A percentile compares a stretch with the other conserved stretches of the same genome.
phyloP scores from a whole-genome alignment of 805 yeast species.

The Candida succiphila region DNA sequence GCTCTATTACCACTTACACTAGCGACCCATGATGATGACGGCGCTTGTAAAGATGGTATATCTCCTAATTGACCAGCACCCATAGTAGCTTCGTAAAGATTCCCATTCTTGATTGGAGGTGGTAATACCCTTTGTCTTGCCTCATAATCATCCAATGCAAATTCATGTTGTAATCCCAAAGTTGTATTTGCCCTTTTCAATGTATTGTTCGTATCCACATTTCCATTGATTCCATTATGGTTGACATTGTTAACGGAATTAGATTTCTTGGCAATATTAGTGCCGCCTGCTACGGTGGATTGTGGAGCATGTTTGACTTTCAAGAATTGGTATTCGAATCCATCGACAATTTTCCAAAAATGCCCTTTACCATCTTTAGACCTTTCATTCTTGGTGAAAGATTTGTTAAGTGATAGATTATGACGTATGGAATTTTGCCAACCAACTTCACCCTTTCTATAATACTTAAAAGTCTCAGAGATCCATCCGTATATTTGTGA shows the following conservation, averaged over 20 bases:
- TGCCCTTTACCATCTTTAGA: constrained; percentile 89
- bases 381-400: constrained; percentile 82
- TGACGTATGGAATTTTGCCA: constrained; percentile 98
- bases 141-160: constrained; percentile 4
- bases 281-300: not conserved
- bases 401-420: constrained; percentile 85
- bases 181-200: constrained; percentile 17
- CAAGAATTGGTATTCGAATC: constrained; percentile 72
- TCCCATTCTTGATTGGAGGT: constrained; percentile 5
- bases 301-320: constrained; percentile 35
- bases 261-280: not conserved
- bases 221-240: not conserved
- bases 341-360: constrained; percentile 86
- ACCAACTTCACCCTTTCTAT: constrained; percentile 78
- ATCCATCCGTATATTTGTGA: constrained; percentile 92
- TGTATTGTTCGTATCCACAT: not conserved
- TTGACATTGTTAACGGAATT: not conserved
- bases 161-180: constrained; percentile 15
- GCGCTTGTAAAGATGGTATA: constrained; percentile 29
- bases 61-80: constrained; percentile 9
- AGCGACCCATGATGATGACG: constrained; percentile 30
- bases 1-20: constrained; percentile 29
- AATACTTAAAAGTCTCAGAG: constrained; percentile 72
- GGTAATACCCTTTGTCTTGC: constrained; percentile 3
- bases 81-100: constrained; percentile 1